Percentiles rank a stretch among this genome's conserved stretches.
phyloP scores from a whole-genome alignment of 179 eudicot species.

The Actinidia polygama region DNA sequence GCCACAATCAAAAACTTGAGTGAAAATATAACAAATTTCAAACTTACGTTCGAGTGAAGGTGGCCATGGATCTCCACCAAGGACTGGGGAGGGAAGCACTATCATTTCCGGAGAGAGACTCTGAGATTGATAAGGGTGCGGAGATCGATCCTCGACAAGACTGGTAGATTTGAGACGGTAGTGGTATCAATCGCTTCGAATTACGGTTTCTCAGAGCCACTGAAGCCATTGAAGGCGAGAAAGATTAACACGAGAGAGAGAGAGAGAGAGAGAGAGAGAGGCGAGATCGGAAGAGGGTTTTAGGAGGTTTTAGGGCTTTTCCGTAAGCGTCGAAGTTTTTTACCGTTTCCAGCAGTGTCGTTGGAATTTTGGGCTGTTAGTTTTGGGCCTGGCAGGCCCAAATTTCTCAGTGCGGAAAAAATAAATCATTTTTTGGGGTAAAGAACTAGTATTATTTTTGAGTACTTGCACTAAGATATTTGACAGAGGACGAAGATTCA shows the following conservation, averaged over 20 bases:
- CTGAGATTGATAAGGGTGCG: constrained; percentile 40
- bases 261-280: neutral
- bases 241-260: neutral
- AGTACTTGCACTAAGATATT: too few relatives aligned
- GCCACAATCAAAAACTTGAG: neutral
- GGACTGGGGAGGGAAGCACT: constrained; percentile 26
- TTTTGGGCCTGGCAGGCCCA: neutral
- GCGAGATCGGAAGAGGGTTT: constrained; percentile 18
- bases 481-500: too few relatives aligned
- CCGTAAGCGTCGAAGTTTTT: neutral
- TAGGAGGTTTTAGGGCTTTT: constrained; percentile 28
- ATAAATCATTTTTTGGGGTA: too few relatives aligned
- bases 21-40: neutral
- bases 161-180: constrained; percentile 57
- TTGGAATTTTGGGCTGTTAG: neutral
- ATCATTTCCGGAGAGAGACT: constrained; percentile 43
- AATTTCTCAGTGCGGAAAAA: too few relatives aligned
- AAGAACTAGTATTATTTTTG: too few relatives aligned
- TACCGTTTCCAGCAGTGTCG: neutral
- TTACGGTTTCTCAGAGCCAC: constrained; percentile 61
- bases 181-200: constrained; percentile 53
- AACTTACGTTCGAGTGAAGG: constrained; percentile 86
- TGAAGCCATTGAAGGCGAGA: constrained; percentile 63
- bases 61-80: constrained; percentile 90
- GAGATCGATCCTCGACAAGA: constrained; percentile 48